Evolutionary conservation across 257 asterid species (phyloP), one percentile per base, ranked within the genome.

Genomic region (Ehretia macrophylla): DNA sequence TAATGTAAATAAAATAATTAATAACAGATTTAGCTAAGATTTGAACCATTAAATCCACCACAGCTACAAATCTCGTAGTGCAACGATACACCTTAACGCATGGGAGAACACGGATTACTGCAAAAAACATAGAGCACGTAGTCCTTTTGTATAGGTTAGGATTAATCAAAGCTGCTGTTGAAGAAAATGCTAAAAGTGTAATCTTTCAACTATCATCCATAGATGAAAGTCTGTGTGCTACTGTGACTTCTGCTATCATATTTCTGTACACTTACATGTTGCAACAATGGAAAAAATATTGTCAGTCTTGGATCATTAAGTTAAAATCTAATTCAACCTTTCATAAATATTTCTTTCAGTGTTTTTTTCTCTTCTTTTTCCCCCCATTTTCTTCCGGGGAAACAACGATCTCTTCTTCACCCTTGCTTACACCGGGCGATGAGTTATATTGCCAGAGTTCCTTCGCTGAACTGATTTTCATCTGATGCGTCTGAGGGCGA

Each of bases 401-500:
- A n/a, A n/a, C n/a, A n/a, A n/a, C n/a, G 4, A 27, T 27, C 6
- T 27, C 35, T 27, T 27, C 35, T 27, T 27, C 35, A 27, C 35
- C 35, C 65, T 0, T 35, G n/a, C 45, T 35, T n/a, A 17, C 57
- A 67, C 13, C 17, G 17, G 55, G 32, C 17, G 62, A 56, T 4
- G 53, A 63, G 54, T 64, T 62, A 76, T 51, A 82, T 55, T 46
- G 95, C 87, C 70, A 93, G 78, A 0, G 84, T 70, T 64, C 96
- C 99, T 77, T 88, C 99, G 8, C 82, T 32, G 22, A 82, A 49
- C 47, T 77, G 86, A 71, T 68, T 79, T 57, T 89, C 99, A 38
- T 89, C 97, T 12, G 80, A 72, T 23, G 83, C 53, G 51, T 89
- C 99, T 0, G 84, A 45, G 37, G 71, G 56, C 62, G 69, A 77